Evolutionary conservation across 2,329 filamentous ascomycete genomes (phyloP), one percentile per base, ranked within the genome.

Genomic region (Neofusicoccum cordaticola): DNA sequence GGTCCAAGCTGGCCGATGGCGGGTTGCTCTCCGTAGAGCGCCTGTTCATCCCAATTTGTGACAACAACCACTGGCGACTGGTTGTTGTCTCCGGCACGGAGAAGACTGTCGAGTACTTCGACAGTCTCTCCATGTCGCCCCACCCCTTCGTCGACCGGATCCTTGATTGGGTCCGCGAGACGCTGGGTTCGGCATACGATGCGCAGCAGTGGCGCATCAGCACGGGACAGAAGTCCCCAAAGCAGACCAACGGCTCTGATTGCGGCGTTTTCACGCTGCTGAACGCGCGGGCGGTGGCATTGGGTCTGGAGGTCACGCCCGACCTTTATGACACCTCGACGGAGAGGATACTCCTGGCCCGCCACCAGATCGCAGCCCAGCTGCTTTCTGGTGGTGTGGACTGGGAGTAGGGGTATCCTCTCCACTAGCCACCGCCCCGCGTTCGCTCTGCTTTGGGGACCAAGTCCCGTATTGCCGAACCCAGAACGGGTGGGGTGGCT

Each of bases 261-360:
- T 93, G 91, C 69, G 91, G 91, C n/a, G 85, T 92, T 3, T 91
- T 92, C 73, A 86, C 88, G 13, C 86, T 91, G 68, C 85, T 90
- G 17, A 94, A 93, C 71, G 88, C 85, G 15, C 83, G 92, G 53
- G 90, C 87, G 63, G 70, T 81, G 37, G 75, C 81, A 2, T 74
- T 78, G 15, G 80, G 77, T 0, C 70, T 78, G 12, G 73, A 78
- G 6, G 73, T 75, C 6, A 68, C 63, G 1, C 69, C 69, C 8
- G 78, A 79, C 34, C 87, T 90, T 65, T 69, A 74, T 1, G 76
- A 83, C 41, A 27, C 19, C 7, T 19, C 44, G 19, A 45, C 27
- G 44, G 68, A 73, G 0, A 84, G 90, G 63, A 85, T 91, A 81
- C 78, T 81, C 1, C 75, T 82, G 57, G 88, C 90, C 69, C 82